Evolutionary conservation across 805 yeast species (phyloP), one percentile per base, ranked within the genome.

Genomic region (Saccharomyces eubayanus): DNA sequence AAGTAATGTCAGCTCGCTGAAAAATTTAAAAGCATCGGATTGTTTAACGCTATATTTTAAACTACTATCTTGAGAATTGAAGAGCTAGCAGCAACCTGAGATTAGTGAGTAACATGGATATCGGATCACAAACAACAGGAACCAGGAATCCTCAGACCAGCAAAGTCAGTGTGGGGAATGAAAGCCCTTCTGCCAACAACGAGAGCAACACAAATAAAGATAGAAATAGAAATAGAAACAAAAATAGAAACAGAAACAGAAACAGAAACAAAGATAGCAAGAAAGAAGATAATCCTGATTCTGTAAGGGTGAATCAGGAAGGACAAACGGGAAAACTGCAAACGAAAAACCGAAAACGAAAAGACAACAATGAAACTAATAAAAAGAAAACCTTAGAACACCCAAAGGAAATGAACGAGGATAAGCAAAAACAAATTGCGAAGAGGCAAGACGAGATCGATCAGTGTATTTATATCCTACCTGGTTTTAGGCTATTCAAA

Each of bases 401-500:
- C 24, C 20, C 24, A 16, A 36, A 36, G 24, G 24, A 16, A 36
- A 8, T 36, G 9, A n/a, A 36, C 9, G 43, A n/a, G 12, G 43
- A 36, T n/a, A 21, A 16, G 10, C 43, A 6, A 16, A 46, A 28
- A 21, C 53, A 36, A 8, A 36, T 3, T 11, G 43, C 43, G 20
- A 36, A 47, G 49, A 54, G 62, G 29, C 55, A 57, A n/a, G 51
- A 51, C 3, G 61, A 66, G 45, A 55, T 65, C 2, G 52, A 57
- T 3, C 62, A 56, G 47, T 60, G 66, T 46, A 46, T 53, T 14
- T 61, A 59, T 46, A 28, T 53, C 10, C 31, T 64, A 16, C 59
- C 64, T 1, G 45, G 46, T 8, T 58, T 63, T 40, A 64, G 58
- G 49, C 46, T 64, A 6, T 65, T 60, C 46, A 62, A 54, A 31